A percentile compares a stretch with the other conserved stretches of the same genome.
Conservation (phyloP, 768 basidiomycete genomes). For the Trametes cubensis region DNA sequence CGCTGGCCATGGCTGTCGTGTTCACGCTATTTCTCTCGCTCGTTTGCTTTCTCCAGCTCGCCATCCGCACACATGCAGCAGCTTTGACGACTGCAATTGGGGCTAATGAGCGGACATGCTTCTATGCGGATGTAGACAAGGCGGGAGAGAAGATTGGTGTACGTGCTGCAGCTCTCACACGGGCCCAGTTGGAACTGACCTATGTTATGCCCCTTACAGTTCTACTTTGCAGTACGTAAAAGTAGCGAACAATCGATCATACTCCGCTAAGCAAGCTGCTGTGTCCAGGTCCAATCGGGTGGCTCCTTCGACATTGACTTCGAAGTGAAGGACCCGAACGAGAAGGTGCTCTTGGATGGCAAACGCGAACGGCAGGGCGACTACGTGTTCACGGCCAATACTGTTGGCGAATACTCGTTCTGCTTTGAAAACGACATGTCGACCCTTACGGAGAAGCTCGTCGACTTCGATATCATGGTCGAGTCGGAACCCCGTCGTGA, state of each 20-base stretch:
- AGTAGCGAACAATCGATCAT: not conserved
- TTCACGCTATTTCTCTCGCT: constrained; percentile 26
- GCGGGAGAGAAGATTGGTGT: constrained; percentile 90
- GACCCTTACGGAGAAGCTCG: constrained; percentile 89
- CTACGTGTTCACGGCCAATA: constrained; percentile 95
- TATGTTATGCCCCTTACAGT: constrained; percentile 47
- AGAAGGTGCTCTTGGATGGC: constrained; percentile 86
- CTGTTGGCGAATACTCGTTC: constrained; percentile 88
- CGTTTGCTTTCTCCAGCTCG: constrained; percentile 26
- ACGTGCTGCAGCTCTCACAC: constrained; percentile 35
- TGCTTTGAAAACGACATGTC: constrained; percentile 99
- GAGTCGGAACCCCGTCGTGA: constrained; percentile 94
- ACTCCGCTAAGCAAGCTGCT: not conserved
- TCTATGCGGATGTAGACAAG: constrained; percentile 97
- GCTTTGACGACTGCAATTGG: constrained; percentile 80
- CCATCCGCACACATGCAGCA: constrained; percentile 43
- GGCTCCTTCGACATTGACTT: constrained; percentile 97
- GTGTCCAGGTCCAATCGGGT: constrained; percentile 85
- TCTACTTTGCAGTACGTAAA: constrained; percentile 89
- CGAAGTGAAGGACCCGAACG: constrained; percentile 88
- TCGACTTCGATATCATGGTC: constrained; percentile 97
- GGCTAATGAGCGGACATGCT: constrained; percentile 85
- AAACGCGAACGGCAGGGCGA: constrained; percentile 92
- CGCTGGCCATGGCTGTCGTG: constrained; percentile 29
- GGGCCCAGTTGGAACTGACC: constrained; percentile 7